A percentile compares a stretch with the other conserved stretches of the same genome.
phyloP scores from a whole-genome alignment of 2,329 filamentous ascomycete species.

The Paracorniculantispora psalliotae region DNA sequence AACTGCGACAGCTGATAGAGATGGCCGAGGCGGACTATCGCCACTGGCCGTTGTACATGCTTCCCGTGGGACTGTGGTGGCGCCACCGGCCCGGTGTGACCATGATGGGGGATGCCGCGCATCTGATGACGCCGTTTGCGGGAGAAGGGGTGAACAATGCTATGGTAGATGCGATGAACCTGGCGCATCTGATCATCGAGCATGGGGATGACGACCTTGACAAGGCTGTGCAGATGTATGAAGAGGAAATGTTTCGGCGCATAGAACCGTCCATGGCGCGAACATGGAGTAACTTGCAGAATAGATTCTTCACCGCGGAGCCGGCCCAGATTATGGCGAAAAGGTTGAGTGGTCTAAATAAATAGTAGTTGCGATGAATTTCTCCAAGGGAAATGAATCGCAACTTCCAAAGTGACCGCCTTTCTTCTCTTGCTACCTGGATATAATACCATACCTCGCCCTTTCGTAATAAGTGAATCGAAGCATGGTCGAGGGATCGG shows the following conservation, averaged over 20 bases:
- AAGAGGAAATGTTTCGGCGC: constrained; percentile 32
- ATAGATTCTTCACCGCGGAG: not conserved
- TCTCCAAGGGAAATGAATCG: too few relatives aligned
- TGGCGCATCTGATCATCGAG: constrained; percentile 29
- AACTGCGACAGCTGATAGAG: constrained; percentile 37
- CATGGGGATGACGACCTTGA: constrained; percentile 35
- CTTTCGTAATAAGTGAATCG: too few relatives aligned
- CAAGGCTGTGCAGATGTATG: constrained; percentile 29
- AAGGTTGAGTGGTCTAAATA: not conserved
- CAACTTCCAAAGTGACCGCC: too few relatives aligned
- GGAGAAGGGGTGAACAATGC: constrained; percentile 57
- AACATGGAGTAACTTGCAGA: not conserved
- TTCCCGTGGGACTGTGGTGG: constrained; percentile 48
- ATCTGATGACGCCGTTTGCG: constrained; percentile 53
- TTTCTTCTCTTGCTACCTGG: too few relatives aligned
- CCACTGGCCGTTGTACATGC: constrained; percentile 44
- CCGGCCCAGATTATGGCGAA: not conserved
- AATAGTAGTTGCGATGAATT: not conserved
- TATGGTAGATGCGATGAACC: constrained; percentile 47
- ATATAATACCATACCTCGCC: too few relatives aligned
- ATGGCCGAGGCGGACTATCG: constrained; percentile 31
- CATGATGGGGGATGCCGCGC: constrained; percentile 55
- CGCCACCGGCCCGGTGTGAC: constrained; percentile 43
- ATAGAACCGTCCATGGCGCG: not conserved
- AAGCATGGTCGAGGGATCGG: too few relatives aligned